A percentile compares a stretch with the other conserved stretches of the same genome.
phyloP scores from a whole-genome alignment of 805 yeast species.

The Metschnikowia noctiluminum region DNA sequence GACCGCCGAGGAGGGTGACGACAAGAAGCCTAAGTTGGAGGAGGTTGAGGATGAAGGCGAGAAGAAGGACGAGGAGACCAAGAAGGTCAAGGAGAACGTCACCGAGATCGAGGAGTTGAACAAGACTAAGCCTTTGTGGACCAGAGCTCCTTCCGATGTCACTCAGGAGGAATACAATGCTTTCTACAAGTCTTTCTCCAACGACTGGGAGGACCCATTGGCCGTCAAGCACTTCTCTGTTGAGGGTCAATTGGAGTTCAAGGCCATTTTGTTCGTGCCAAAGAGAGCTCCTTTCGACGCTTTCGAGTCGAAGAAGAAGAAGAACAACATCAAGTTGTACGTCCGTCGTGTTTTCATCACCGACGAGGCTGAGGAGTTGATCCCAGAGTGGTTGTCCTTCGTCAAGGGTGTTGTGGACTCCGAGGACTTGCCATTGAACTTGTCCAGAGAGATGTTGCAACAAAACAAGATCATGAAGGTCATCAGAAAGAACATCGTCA shows the following conservation, averaged over 20 bases:
- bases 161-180: conserved; percentile 98
- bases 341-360: conserved; percentile 99
- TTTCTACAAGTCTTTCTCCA: conserved; percentile 97
- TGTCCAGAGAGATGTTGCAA: conserved; percentile 99
- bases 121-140: conserved; percentile 99
- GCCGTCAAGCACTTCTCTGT: conserved; percentile 99
- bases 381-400: conserved; percentile 98
- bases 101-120: conserved; percentile 97
- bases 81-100: conserved; percentile 88
- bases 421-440: conserved; percentile 98
- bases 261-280: conserved; percentile 96
- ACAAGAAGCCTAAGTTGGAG: conserved; percentile 68
- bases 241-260: conserved; percentile 99
- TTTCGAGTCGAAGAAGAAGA: conserved; percentile 98
- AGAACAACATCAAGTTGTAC: conserved; percentile 96
- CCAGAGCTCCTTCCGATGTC: conserved; percentile 97
- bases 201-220: conserved; percentile 99
- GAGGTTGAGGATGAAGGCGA: conserved; percentile 64
- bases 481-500: conserved; percentile 97
- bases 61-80: conserved; percentile 69
- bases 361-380: conserved; percentile 98
- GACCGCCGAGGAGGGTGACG: conserved; percentile 47
- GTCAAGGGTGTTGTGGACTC: conserved; percentile 99
- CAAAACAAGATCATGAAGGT: conserved; percentile 99
- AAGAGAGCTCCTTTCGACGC: conserved; percentile 99